Conservation (phyloP, 768 basidiomycete genomes). For the Tricholoma hemisulphureum region DNA sequence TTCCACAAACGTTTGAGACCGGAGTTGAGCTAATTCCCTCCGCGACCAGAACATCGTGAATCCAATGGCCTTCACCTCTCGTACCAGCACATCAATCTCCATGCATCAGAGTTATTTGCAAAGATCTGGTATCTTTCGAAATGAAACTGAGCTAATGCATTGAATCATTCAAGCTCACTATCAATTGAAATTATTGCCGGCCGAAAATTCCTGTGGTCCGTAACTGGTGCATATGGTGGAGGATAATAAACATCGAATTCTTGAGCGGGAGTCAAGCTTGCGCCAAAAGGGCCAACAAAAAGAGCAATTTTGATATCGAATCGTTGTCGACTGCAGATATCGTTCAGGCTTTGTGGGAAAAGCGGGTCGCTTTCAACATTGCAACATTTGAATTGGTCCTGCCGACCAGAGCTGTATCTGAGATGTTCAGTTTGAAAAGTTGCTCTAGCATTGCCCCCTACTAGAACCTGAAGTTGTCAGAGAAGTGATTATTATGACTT, state of each 20-base stretch:
- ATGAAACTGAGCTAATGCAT: constrained; percentile 62
- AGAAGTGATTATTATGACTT: constrained; percentile 9
- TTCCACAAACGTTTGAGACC: constrained; percentile 72
- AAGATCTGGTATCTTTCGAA: constrained; percentile 57
- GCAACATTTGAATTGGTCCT: constrained; percentile 40
- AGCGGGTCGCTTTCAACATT: constrained; percentile 52
- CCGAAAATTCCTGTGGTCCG: constrained; percentile 52
- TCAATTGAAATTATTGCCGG: constrained; percentile 39
- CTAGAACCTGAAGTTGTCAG: neutral
- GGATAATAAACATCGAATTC: constrained; percentile 79
- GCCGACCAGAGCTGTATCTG: too few relatives aligned
- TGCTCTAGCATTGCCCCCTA: constrained; percentile 67
- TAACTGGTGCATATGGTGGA: constrained; percentile 67
- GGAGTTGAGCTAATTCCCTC: constrained; percentile 10
- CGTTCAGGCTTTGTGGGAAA: constrained; percentile 48
- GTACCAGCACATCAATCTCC: constrained; percentile 60
- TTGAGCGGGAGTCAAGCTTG: constrained; percentile 60
- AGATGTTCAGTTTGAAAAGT: constrained; percentile 43
- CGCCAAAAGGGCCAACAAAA: constrained; percentile 75
- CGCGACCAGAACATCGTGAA: constrained; percentile 49
- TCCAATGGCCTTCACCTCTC: constrained; percentile 67
- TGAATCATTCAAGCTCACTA: constrained; percentile 44
- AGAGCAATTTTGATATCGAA: constrained; percentile 52
- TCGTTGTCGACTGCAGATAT: constrained; percentile 22
- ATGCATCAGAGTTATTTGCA: constrained; percentile 45